phyloP scores from a whole-genome alignment of 805 yeast species.

The Wickerhamiella dianesei region DNA sequence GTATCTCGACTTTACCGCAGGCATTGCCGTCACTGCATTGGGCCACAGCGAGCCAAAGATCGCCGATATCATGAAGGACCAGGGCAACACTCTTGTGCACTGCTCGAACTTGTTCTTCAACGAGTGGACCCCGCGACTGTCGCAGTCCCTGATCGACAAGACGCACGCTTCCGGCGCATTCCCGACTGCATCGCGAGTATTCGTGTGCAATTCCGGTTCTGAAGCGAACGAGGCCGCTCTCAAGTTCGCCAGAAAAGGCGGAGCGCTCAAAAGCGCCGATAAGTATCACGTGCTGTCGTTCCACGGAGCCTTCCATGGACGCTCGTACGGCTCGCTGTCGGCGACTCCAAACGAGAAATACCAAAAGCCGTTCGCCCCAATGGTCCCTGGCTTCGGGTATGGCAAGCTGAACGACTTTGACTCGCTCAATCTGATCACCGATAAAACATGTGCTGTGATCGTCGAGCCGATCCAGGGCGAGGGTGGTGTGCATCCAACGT shows the following conservation, averaged over 20 bases:
- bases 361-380: constrained; percentile 79
- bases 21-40: constrained; percentile 91
- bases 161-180: constrained; percentile 69
- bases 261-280: constrained; percentile 34
- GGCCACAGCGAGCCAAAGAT: constrained; percentile 77
- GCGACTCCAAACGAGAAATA: constrained; percentile 90
- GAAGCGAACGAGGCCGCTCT: constrained; percentile 73
- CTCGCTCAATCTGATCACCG: constrained; percentile 46
- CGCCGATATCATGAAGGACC: constrained; percentile 56
- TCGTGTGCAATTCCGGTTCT: constrained; percentile 58
- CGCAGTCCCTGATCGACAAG: constrained; percentile 52
- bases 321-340: constrained; percentile 84
- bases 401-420: constrained; percentile 50
- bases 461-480: constrained; percentile 98
- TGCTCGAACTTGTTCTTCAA: constrained; percentile 78
- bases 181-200: constrained; percentile 62
- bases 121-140: constrained; percentile 67
- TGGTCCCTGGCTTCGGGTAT: constrained; percentile 75
- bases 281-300: constrained; percentile 66
- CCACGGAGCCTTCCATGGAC: constrained; percentile 83
- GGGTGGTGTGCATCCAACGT: constrained; percentile 75
- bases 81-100: constrained; percentile 61
- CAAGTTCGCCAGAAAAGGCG: constrained; percentile 71
- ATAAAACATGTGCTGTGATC: constrained; percentile 76
- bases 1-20: constrained; percentile 86